Base-by-base conservation (phyloP, 2,329 filamentous ascomycete species). In the Talaromyces amestolkiae region DNA sequence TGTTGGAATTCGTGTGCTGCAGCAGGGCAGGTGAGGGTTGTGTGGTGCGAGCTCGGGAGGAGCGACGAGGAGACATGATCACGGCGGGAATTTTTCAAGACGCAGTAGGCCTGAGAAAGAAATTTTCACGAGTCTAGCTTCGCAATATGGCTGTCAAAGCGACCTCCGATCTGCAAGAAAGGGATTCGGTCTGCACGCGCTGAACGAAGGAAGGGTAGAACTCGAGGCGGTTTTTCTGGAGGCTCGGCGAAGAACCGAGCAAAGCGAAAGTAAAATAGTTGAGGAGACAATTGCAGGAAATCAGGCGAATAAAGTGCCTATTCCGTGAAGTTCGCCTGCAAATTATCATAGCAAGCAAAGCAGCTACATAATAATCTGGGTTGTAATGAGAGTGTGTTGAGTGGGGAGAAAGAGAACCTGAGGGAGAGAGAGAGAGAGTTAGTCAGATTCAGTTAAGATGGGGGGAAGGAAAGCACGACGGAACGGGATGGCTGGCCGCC, bases 41-140 rank as follows among this genome's bases (percentile, higher is more conserved):
- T 72, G 88, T 88, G 76, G 86, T 87, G 80, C 92, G 91, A 83
- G 92, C 92, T 85, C 94, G 89, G 79, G 93, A 95, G 75, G 93
- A 97, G 78, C 94, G 91, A 81, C 94, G 90, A 77, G 91, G 91
- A 76, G 90, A 85, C 84, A 87, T 86, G 74, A 75, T 49, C 53
- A 63, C 53, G 31, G 58, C 24, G 27, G 33, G 35, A 35, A 19
- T 45, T 56, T 63, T 56, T 58, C 22, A 33, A 51, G 61, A 58
- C 39, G 43, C 27, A 43, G 41, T 10, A 19, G 51, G 11, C 6
- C 33, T 31, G 17, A 49, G 2, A 13, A 22, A 31, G 22, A 10
- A 47, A 31, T 19, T 19, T 19, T 10, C 17, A 39, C 37, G 51
- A n/a, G 9, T 35, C 31, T 47, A 58, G 58, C 64, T 65, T 45